phyloP scores from a whole-genome alignment of 2,329 filamentous ascomycete species.

The Cladosporium austrohemisphaericum region DNA sequence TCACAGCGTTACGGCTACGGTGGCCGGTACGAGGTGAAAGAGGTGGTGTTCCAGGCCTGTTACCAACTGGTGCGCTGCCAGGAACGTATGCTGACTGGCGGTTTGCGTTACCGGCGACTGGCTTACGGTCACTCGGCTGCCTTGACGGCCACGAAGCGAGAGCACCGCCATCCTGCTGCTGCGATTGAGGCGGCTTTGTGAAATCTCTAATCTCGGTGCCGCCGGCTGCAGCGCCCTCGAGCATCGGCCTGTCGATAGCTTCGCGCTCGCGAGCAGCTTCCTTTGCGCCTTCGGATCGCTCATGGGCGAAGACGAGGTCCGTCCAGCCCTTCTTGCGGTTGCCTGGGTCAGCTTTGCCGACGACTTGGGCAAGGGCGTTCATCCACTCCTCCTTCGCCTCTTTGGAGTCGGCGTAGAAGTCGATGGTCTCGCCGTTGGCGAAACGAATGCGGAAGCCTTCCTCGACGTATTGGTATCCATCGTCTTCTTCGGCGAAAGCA shows the following conservation, averaged over 20 bases:
- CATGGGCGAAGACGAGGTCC: slow-evolving; percentile 54
- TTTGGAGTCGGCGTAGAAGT: slow-evolving; percentile 91
- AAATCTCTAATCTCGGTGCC: slow-evolving; percentile 27
- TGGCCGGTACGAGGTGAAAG: slow-evolving; percentile 30
- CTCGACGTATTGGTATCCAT: slow-evolving; percentile 99
- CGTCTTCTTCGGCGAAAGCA: slow-evolving; percentile 95
- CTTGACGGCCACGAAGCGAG: slow-evolving; percentile 10
- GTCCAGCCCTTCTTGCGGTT: slow-evolving; percentile 55
- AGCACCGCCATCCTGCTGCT: not conserved
- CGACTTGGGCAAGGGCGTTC: slow-evolving; percentile 71
- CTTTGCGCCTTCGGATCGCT: slow-evolving; percentile 23
- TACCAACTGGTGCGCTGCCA: slow-evolving; percentile 25
- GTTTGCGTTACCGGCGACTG: slow-evolving; percentile 11
- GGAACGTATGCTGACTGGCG: slow-evolving; percentile 24
- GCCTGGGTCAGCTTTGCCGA: slow-evolving; percentile 53
- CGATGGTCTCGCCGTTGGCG: slow-evolving; percentile 95
- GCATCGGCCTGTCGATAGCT: slow-evolving; percentile 9
- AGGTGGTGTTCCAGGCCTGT: slow-evolving; percentile 31
- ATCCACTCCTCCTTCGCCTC: slow-evolving; percentile 94
- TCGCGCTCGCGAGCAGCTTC: slow-evolving; percentile 4
- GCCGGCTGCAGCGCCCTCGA: slow-evolving; percentile 5
- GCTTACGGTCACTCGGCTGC: slow-evolving; percentile 24
- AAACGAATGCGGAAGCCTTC: slow-evolving; percentile 98
- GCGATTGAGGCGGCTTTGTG: slow-evolving; percentile 21
- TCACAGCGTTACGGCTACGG: slow-evolving; percentile 33